phyloP scores from a whole-genome alignment of 2,329 filamentous ascomycete genomes.

The Fusarium sp. region DNA sequence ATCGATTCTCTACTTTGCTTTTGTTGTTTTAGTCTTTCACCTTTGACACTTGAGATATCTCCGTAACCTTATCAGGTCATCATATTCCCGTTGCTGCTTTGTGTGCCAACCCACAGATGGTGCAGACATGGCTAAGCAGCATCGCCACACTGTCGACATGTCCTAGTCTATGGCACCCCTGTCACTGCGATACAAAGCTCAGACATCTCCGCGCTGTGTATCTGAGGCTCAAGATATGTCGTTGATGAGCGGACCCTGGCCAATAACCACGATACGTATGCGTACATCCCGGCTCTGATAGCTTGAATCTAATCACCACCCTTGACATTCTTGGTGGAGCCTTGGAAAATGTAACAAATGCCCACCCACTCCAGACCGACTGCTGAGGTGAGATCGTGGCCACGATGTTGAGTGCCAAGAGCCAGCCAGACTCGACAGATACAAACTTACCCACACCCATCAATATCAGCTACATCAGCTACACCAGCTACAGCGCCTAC shows the following conservation, averaged over 20 bases:
- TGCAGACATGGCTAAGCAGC: neutral
- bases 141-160: neutral
- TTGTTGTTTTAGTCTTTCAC: too few relatives aligned
- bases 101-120: neutral
- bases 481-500: neutral
- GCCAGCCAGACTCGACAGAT: neutral
- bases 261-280: neutral
- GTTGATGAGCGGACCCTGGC: conserved; percentile 32
- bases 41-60: neutral
- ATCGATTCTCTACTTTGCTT: too few relatives aligned
- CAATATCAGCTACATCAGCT: neutral
- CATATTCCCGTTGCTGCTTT: neutral
- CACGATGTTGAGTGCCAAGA: neutral
- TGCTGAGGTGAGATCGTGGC: neutral
- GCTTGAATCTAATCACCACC: conserved; percentile 26
- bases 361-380: conserved; percentile 17
- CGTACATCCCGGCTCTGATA: conserved; percentile 28
- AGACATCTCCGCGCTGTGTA: neutral
- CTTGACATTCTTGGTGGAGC: conserved; percentile 29
- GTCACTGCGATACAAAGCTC: neutral
- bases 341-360: conserved; percentile 3
- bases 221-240: conserved; percentile 35
- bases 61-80: neutral
- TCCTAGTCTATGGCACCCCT: neutral
- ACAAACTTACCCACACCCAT: neutral